Conservation (phyloP, 352 stramenopile species). For the Globisporangium ultimum region DNA sequence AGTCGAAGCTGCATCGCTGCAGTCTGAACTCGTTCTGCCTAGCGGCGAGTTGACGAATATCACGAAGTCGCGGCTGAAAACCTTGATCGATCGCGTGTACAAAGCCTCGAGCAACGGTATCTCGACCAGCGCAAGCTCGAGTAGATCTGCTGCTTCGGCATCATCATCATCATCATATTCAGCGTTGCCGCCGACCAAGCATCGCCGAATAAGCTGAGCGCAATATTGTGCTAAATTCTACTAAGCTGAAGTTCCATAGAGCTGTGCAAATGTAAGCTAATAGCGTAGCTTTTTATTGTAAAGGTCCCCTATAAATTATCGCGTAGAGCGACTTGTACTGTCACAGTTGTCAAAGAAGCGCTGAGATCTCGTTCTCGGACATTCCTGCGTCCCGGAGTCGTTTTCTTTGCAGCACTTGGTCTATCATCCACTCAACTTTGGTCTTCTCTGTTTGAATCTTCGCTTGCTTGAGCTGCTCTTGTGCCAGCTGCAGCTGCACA, state of each 20-base stretch:
- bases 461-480: constrained; percentile 52
- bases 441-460: constrained; percentile 47
- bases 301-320: background rate
- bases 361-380: constrained; percentile 30
- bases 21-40: constrained; percentile 44
- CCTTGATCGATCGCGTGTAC: constrained; percentile 70
- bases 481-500: constrained; percentile 41
- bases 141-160: constrained; percentile 13
- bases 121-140: constrained; percentile 15
- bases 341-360: constrained; percentile 17
- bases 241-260: no score
- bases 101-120: constrained; percentile 25
- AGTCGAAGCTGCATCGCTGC: constrained; percentile 48
- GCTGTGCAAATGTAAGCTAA: no score
- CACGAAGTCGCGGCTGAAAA: constrained; percentile 66
- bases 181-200: constrained; percentile 33
- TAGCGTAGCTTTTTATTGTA: constrained; percentile 10
- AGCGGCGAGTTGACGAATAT: constrained; percentile 45
- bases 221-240: no score
- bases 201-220: constrained; percentile 17
- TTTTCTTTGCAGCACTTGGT: constrained; percentile 58
- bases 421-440: constrained; percentile 44
- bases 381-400: constrained; percentile 39
- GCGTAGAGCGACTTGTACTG: background rate
- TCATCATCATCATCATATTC: constrained; percentile 36